Evolutionary conservation across 441 rosid genomes (phyloP), one percentile per base, ranked within the genome.

Genomic region (Lagerstroemia fauriei): DNA sequence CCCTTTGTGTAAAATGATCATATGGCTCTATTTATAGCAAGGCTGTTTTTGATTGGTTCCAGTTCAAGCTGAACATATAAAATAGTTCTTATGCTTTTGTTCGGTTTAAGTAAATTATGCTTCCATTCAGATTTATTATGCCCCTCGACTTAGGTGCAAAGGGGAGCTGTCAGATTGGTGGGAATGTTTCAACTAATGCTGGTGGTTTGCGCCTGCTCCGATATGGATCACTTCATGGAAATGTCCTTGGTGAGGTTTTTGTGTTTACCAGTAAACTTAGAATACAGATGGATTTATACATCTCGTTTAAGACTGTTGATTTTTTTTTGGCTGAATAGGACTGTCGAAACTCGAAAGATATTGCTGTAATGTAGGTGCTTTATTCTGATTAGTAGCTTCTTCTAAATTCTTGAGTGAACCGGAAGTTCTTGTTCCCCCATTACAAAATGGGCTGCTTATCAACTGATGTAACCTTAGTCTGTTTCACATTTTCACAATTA

Each of bases 121-220:
- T 90, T 91, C 90, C 73, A 83, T 92, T 90, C 95, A 96, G 99
- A 91, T 95, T 93, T 91, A 83, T 92, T 83, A 96, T 96, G 99
- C 98, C 99, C 87, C 95, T 96, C 86, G 98, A 96, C 96, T 90
- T 96, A 78, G 98, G 99, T 89, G 98, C 99, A 73, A 96, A 96
- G 86, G 99, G 98, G 83, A 95, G 99, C 92, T 96, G 99, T 88
- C 99, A 96, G 85, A 96, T 96, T 53, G 99, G 99, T 88, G 99
- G 99, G 83, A 96, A 95, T 86, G 92, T 96, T 87, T 95, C 99
- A 85, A 96, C 99, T 86, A 96, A 95, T 88, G 98, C 98, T 87
- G 99, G 99, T 88, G 98, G 99, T 77, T 88, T 96, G 86, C 97
- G 98, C 79, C 95, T 96, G 85, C 87, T 96, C 53, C 98, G 98